Percentiles rank a stretch among this genome's conserved stretches.
Conservation (phyloP, 257 asterid species). For the Solanum medicagineum region DNA sequence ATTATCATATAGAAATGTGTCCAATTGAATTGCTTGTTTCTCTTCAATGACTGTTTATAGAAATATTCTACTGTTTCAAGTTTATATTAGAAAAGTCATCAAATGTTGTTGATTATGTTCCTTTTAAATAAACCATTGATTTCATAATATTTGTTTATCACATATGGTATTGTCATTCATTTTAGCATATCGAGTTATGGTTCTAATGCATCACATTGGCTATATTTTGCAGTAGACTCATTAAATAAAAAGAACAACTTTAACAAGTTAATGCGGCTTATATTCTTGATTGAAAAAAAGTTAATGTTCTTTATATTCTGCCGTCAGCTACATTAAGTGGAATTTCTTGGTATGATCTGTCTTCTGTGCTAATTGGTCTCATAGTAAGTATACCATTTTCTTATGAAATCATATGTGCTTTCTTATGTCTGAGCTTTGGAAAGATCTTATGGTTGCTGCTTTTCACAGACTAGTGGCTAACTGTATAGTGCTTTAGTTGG, state of each 20-base stretch:
- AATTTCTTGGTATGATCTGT: constrained; percentile 68
- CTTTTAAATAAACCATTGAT: neutral
- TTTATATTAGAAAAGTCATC: neutral
- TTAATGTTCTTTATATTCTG: constrained; percentile 10
- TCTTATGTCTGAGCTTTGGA: neutral
- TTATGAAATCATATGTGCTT: neutral
- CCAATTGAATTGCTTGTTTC: neutral
- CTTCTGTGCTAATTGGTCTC: constrained; percentile 81
- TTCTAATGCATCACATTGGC: neutral
- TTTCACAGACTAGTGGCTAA: constrained; percentile 90
- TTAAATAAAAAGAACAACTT: neutral
- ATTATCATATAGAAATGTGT: neutral
- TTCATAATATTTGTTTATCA: neutral
- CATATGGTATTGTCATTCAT: neutral
- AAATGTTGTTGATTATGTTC: neutral
- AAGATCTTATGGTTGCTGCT: constrained; percentile 5
- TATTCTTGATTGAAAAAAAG: neutral
- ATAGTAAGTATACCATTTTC: constrained; percentile 45
- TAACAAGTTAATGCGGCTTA: neutral
- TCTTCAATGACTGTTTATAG: neutral
- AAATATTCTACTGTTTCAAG: neutral
- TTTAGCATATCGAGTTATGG: neutral
- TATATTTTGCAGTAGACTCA: neutral
- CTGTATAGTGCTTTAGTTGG: constrained; percentile 93
- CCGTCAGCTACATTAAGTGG: constrained; percentile 80